A percentile compares a stretch with the other conserved stretches of the same genome.
These are phyloP conservation scores for Pythium coloratum DNA, from an alignment of 352 stramenopile species.

Conservation along the genomic window DNA sequence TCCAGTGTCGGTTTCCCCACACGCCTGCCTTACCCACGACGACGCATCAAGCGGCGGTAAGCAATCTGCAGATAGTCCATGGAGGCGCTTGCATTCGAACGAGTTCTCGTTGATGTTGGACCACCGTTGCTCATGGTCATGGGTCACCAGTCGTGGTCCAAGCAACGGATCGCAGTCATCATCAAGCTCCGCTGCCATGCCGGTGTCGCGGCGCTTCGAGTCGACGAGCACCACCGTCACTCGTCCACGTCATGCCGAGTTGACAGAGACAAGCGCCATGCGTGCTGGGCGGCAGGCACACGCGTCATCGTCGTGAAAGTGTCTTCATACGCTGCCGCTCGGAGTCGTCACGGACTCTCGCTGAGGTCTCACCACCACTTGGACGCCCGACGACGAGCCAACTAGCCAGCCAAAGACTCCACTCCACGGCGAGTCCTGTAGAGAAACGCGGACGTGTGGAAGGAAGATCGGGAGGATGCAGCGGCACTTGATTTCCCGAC, in stretches of 20 bases:
- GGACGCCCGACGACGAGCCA: background rate
- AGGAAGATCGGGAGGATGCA: too few species aligned
- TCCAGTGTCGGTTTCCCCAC: background rate
- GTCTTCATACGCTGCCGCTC: background rate
- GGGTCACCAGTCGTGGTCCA: too few species aligned
- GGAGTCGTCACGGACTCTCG: background rate
- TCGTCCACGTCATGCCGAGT: background rate
- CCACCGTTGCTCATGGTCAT: too few species aligned
- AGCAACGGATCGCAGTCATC: background rate
- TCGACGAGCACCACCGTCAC: background rate
- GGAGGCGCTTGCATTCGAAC: too few species aligned
- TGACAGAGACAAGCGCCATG: slow-evolving; percentile 1
- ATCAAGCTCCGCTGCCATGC: background rate
- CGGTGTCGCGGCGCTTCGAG: background rate
- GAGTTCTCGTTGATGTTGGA: too few species aligned
- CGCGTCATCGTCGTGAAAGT: background rate
- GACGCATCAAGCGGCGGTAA: too few species aligned
- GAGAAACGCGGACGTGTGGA: slow-evolving; percentile 11
- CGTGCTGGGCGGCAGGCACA: background rate
- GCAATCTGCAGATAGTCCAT: too few species aligned
- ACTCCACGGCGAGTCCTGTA: background rate
- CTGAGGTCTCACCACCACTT: background rate
- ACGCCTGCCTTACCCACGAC: too few species aligned
- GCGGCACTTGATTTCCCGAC: background rate
- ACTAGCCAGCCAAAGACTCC: background rate